These are phyloP conservation scores for Stereum hirsutum DNA, from an alignment of 1,284 basidiomycete species.

Conservation along the genomic window DNA sequence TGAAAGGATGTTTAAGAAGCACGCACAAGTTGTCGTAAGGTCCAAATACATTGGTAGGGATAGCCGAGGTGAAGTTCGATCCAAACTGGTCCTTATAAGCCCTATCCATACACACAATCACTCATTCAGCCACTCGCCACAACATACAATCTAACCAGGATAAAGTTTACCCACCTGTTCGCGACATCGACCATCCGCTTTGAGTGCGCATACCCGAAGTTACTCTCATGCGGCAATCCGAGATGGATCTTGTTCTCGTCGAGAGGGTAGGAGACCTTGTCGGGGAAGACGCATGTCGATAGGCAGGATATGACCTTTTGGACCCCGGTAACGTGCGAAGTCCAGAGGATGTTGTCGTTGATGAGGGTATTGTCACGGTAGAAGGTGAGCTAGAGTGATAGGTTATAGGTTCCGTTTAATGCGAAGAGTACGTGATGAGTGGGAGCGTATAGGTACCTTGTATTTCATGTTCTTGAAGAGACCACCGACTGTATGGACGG, in stretches of 20 bases:
- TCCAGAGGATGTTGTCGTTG: constrained; percentile 83
- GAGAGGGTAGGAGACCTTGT: constrained; percentile 82
- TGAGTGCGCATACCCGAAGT: constrained; percentile 89
- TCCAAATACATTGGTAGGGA: constrained; percentile 89
- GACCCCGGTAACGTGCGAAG: constrained; percentile 52
- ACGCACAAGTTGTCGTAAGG: constrained; percentile 72
- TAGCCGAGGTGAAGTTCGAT: constrained; percentile 84
- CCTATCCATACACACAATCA: constrained; percentile 25
- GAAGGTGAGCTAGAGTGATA: constrained; percentile 74
- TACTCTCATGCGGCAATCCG: constrained; percentile 82
- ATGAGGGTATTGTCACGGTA: constrained; percentile 85
- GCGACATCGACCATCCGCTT: constrained; percentile 92
- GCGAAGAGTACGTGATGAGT: background rate
- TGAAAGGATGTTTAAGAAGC: background rate
- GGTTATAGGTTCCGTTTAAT: background rate
- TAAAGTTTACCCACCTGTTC: constrained; percentile 57
- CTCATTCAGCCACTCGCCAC: background rate
- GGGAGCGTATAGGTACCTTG: constrained; percentile 40
- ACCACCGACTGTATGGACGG: constrained; percentile 61
- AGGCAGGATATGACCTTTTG: constrained; percentile 79
- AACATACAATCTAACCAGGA: no score
- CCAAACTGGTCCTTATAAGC: constrained; percentile 90
- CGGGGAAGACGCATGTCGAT: constrained; percentile 85
- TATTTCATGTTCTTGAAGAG: constrained; percentile 88
- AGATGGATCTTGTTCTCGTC: constrained; percentile 83